Base-by-base conservation (phyloP, 2,329 filamentous ascomycete genomes). In the Corinectria fuckeliana region DNA sequence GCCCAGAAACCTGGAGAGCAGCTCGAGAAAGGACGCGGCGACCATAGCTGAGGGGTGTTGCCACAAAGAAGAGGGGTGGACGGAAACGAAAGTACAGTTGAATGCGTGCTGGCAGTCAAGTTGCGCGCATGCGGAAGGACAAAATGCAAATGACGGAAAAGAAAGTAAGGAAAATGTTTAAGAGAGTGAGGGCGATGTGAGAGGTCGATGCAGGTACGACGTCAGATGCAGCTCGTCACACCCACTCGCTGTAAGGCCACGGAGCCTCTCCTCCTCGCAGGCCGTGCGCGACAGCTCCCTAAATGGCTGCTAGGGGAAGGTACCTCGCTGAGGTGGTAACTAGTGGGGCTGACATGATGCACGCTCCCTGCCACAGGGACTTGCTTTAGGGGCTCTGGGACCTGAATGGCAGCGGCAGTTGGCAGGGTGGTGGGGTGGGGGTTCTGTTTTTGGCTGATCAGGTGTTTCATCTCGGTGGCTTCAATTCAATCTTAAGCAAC, bases 1-100 rank as follows among this genome's bases (percentile, higher is more conserved):
- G 58, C 66, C 67, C 56, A 77, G 60, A 58, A 77, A 70, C 58
- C 71, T 73, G 60, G 69, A 66, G 25, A 81, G 70, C 21, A 76
- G 68, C 51, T 73, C 67, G 36, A 72, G 60, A 54, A 71, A 53
- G n/a, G 56, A 49, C 41, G 63, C 45, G 50, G 50, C 54, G 38
- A 60, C 56, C 64, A 67, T 68, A 30, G 38, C 62, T 56, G 39
- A 26, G 39, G 38, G 16, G 7, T 21, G 53, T 14, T 28, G 58
- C 51, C 56, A 50, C 55, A 45, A 48, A 51, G 32, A 49, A 41
- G 54, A 39, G 14, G 25, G 13, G 16, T 23, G 21, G 25, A 34
- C 11, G 25, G 21, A 36, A 47, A 50, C 23, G 47, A 50, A 44
- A 36, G 44, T n/a, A 32, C 50, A 36, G 30, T 11, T 28, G 41